A percentile compares a stretch with the other conserved stretches of the same genome.
These are phyloP conservation scores for Gorgonomyces haynaldii DNA, from an alignment of 192 early-diverging fungal species.

Conservation along the genomic window DNA sequence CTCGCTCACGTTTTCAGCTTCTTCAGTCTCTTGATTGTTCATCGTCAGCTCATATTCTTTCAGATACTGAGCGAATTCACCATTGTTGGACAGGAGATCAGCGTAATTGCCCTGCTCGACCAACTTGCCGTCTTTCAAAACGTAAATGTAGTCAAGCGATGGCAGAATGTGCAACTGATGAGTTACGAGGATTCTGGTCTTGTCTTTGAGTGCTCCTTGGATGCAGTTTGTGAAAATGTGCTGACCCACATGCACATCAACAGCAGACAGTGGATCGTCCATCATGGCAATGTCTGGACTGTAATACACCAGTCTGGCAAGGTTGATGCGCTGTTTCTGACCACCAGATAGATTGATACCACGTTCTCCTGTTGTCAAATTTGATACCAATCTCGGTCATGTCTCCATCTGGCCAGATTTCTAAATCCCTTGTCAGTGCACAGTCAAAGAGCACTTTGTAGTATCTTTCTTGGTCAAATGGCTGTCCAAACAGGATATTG, in stretches of 20 bases:
- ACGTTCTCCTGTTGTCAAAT: slow-evolving; percentile 14
- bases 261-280: slow-evolving; percentile 71
- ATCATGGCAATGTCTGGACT: slow-evolving; percentile 34
- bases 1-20: background rate
- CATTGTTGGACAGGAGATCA: slow-evolving; percentile 34
- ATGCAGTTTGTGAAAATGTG: slow-evolving; percentile 66
- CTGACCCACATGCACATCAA: slow-evolving; percentile 57
- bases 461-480: slow-evolving; percentile 56
- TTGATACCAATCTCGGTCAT: slow-evolving; percentile 17
- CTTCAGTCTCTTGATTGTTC: slow-evolving; percentile 18
- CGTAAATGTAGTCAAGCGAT: slow-evolving; percentile 50
- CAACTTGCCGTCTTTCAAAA: slow-evolving; percentile 55
- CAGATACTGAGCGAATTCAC: slow-evolving; percentile 45
- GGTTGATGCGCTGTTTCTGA: slow-evolving; percentile 51
- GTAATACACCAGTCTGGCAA: slow-evolving; percentile 58
- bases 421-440: slow-evolving; percentile 60
- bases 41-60: slow-evolving; percentile 29
- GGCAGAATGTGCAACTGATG: slow-evolving; percentile 62
- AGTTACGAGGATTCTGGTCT: slow-evolving; percentile 69
- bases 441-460: slow-evolving; percentile 63
- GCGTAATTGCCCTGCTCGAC: slow-evolving; percentile 44
- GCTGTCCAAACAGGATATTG: slow-evolving; percentile 77
- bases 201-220: slow-evolving; percentile 43
- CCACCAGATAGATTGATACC: slow-evolving; percentile 46
- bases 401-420: slow-evolving; percentile 38